Evolutionary conservation across 2,329 filamentous ascomycete species (phyloP), one percentile per base, ranked within the genome.

Genomic region (Anisogramma anomala): DNA sequence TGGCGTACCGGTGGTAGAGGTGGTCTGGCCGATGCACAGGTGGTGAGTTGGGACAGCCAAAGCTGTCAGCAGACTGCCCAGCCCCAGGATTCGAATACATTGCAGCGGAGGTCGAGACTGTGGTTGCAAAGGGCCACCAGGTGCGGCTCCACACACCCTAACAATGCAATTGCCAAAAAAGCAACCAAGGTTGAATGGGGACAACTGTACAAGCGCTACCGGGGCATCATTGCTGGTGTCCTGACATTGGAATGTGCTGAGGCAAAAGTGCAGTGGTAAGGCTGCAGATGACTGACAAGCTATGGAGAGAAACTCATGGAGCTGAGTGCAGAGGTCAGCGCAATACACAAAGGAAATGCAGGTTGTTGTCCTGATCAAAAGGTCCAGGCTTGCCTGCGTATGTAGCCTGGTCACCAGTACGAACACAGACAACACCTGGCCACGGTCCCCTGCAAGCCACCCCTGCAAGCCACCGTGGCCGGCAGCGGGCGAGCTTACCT

Each of bases 51-150:
- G 39, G 37, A 20, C 74, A 68, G 11, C 73, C 67, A 51, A 82
- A 60, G 55, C 74, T 80, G 60, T 82, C 78, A 54, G 77, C 68
- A 49, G 78, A 82, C 63, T 77, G 79, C 53, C 75, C 72, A 50
- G 73, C 72, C 50, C 63, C 70, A 39, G 65, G 57, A 49, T 71
- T 71, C 50, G 73, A 68, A 56, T 70, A 75, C 78, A 82, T 82
- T 23, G 22, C 9, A 9, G 22, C 9, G 61, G 58, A 67, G 53
- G 14, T 17, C 15, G 28, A 15, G 11, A 13, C 9, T 61, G 58
- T 67, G 53, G 14, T 17, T 14, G 28, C 15, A n/a, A 13, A 20
- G n/a, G 31, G 36, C 20, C n/a, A 28, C 17, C 28, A 38, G 31
- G 30, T 28, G 45, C 38, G 31, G 38, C 23, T 28, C 20, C 22